Conservation (phyloP, 352 stramenopile genomes). For the Phytophthora niederhauseri region DNA sequence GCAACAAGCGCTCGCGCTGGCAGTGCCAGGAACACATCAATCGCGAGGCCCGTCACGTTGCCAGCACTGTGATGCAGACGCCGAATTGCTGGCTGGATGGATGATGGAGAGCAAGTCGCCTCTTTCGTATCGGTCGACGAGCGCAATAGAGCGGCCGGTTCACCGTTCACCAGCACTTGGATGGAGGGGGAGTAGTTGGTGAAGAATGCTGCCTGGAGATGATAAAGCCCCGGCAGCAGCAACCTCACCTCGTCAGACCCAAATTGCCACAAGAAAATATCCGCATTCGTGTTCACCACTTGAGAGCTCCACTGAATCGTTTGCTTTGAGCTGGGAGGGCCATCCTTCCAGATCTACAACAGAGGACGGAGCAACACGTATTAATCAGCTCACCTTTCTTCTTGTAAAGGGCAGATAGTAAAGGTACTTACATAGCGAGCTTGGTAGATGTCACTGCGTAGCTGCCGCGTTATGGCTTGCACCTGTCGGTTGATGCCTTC, state of each 20-base stretch:
- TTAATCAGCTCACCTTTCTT: too few species aligned
- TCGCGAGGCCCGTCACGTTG: slow-evolving; percentile 54
- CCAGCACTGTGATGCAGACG: slow-evolving; percentile 65
- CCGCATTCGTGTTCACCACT: slow-evolving; percentile 67
- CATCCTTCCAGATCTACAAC: slow-evolving; percentile 80
- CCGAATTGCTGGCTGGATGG: slow-evolving; percentile 10
- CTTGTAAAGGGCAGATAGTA: neutral
- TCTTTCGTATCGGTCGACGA: slow-evolving; percentile 9
- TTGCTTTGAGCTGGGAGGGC: slow-evolving; percentile 49
- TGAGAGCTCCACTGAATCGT: slow-evolving; percentile 73
- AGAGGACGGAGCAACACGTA: neutral
- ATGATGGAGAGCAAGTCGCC: slow-evolving; percentile 7
- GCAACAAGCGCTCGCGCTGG: slow-evolving; percentile 51
- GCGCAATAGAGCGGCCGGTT: slow-evolving; percentile 43
- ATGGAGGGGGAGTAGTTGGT: slow-evolving; percentile 58
- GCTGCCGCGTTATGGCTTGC: slow-evolving; percentile 48
- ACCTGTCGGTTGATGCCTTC: slow-evolving; percentile 46
- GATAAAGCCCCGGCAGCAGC: slow-evolving; percentile 67
- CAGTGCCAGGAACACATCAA: slow-evolving; percentile 65
- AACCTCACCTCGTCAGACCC: slow-evolving; percentile 54
- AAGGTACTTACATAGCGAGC: slow-evolving; percentile 63
- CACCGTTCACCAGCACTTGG: slow-evolving; percentile 66
- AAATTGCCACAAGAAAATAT: slow-evolving; percentile 72
- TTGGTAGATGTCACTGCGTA: slow-evolving; percentile 76
- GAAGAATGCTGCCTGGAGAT: slow-evolving; percentile 77